Conservation (phyloP, 179 eudicot species). For the Monotropa hypopitys region DNA sequence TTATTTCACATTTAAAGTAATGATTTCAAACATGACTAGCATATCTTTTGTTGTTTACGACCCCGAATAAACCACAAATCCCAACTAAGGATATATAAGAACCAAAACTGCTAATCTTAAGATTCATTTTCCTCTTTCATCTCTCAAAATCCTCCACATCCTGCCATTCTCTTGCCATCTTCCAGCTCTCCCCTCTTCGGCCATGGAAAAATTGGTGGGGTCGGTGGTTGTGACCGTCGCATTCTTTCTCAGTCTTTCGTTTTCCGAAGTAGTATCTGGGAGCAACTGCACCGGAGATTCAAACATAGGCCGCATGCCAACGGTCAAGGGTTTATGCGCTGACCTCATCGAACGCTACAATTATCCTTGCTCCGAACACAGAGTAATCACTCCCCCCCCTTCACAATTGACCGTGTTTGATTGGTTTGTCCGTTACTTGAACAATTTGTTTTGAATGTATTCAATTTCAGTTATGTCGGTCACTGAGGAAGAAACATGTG, state of each 20-base stretch:
- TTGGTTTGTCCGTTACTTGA: background rate
- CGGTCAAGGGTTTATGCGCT: conserved; percentile 35
- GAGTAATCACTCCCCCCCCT: conserved; percentile 25
- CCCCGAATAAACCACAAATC: no score
- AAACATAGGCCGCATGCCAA: conserved; percentile 17
- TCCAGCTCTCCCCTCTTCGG: background rate
- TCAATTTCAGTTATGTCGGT: background rate
- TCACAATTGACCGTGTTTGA: background rate
- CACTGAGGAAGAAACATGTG: no score
- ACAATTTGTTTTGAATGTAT: background rate
- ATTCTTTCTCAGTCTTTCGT: background rate
- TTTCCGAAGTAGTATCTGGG: conserved; percentile 10
- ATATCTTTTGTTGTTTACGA: no score
- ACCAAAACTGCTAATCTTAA: no score
- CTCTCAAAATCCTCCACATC: no score
- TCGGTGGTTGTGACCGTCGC: conserved; percentile 1
- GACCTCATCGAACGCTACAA: conserved; percentile 50
- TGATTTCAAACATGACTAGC: no score
- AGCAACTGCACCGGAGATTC: conserved; percentile 6
- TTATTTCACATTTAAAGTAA: no score
- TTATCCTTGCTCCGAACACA: conserved; percentile 62
- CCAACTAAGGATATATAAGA: no score
- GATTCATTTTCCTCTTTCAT: no score
- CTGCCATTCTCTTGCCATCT: background rate
- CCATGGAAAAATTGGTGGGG: conserved; percentile 5